phyloP scores from a whole-genome alignment of 345 rosid species.

The Rhodamnia rubescens region DNA sequence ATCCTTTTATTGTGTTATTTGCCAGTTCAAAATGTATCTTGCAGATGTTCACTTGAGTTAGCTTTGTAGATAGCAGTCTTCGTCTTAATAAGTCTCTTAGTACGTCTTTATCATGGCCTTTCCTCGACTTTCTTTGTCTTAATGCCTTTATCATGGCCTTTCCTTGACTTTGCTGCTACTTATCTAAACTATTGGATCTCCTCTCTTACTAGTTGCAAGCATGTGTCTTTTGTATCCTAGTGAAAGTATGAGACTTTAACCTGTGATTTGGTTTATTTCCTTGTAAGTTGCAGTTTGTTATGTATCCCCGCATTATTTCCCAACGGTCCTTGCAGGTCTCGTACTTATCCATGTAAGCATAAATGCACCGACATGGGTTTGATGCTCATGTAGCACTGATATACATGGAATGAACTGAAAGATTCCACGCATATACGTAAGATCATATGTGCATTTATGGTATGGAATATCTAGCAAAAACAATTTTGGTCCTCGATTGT shows the following conservation, averaged over 20 bases:
- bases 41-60: not conserved
- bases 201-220: not conserved
- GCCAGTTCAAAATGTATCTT: not conserved
- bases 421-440: not conserved
- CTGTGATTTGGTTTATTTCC: not conserved
- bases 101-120: too few species aligned
- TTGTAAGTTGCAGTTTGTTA: not conserved
- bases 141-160: not conserved
- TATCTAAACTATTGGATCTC: not conserved
- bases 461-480: not conserved
- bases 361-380: not conserved
- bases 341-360: not conserved
- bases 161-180: not conserved
- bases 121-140: not conserved
- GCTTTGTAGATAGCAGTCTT: not conserved
- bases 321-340: not conserved
- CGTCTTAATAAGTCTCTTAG: too few species aligned
- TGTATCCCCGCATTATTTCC: not conserved
- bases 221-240: not conserved
- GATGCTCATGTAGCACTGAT: not conserved
- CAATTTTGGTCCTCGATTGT: not conserved
- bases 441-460: not conserved
- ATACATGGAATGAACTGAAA: not conserved
- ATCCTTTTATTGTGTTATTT: not conserved
- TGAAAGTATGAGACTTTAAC: not conserved